phyloP scores from a whole-genome alignment of 768 basidiomycete species.

The Termitomyces sp. region DNA sequence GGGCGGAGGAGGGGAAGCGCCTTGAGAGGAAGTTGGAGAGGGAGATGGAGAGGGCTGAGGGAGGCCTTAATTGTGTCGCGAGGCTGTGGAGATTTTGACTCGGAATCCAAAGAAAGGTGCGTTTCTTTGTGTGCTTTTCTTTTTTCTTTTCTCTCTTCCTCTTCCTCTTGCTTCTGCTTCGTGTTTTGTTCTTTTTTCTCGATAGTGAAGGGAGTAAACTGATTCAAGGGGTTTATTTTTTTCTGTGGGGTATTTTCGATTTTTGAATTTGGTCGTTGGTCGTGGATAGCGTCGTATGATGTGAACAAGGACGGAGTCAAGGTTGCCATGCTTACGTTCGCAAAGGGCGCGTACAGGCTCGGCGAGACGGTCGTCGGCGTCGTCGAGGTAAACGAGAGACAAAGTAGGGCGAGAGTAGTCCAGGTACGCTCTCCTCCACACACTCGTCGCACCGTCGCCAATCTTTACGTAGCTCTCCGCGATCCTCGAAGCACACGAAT shows the following conservation, averaged over 20 bases:
- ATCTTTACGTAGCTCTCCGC: constrained; percentile 84
- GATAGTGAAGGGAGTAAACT: neutral
- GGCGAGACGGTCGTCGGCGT: constrained; percentile 92
- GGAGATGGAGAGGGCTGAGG: constrained; percentile 30
- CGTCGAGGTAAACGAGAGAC: constrained; percentile 76
- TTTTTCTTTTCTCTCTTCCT: too few species aligned
- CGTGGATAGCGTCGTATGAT: constrained; percentile 76
- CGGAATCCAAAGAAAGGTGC: constrained; percentile 84
- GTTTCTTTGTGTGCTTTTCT: constrained; percentile 13
- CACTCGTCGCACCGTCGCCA: too few species aligned
- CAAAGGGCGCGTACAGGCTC: constrained; percentile 85
- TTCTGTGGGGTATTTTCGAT: neutral
- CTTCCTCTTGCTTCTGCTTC: too few species aligned
- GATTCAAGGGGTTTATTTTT: neutral
- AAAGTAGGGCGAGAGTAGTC: constrained; percentile 69
- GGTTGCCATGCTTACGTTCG: constrained; percentile 88
- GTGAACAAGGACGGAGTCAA: constrained; percentile 89
- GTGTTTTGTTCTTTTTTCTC: too few species aligned
- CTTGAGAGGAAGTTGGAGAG: constrained; percentile 24
- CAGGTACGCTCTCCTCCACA: constrained; percentile 50
- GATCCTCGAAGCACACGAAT: constrained; percentile 86
- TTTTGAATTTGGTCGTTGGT: constrained; percentile 2
- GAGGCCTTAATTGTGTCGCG: constrained; percentile 56
- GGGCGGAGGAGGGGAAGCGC: constrained; percentile 25
- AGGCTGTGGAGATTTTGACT: constrained; percentile 89